Evolutionary conservation across 2,329 filamentous ascomycete genomes (phyloP).

Genomic region (Neonectria faginata): DNA sequence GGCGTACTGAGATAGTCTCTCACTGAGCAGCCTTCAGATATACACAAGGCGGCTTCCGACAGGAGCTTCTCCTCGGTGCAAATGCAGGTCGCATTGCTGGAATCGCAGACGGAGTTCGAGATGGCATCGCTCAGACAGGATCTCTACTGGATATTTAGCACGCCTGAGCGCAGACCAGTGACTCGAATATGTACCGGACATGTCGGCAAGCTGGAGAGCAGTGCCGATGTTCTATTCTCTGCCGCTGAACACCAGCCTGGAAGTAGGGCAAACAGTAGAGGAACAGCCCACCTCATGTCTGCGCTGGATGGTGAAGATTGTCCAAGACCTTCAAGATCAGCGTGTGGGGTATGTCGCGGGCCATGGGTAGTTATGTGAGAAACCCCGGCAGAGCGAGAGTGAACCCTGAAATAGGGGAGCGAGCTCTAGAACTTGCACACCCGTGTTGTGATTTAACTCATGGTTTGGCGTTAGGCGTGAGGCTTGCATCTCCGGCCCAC

Average conservation of each 20-base stretch:
- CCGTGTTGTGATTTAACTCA: not conserved
- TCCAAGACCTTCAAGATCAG: not conserved
- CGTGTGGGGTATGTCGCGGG: not conserved
- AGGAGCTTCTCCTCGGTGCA: constrained; percentile 35
- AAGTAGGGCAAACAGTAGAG: constrained; percentile 30
- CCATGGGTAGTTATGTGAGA: not conserved
- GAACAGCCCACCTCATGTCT: constrained; percentile 37
- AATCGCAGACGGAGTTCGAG: constrained; percentile 28
- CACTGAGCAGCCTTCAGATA: constrained; percentile 32
- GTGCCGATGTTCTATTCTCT: constrained; percentile 20
- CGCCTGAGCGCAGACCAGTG: not conserved
- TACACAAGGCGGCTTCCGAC: constrained; percentile 30
- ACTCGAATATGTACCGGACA: constrained; percentile 27
- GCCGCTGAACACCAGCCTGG: constrained; percentile 14
- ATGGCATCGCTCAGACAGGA: constrained; percentile 30
- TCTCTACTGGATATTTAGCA: constrained; percentile 28
- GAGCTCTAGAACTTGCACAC: not conserved
- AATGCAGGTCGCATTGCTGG: constrained; percentile 39
- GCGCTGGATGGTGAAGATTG: not conserved
- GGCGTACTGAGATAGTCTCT: constrained; percentile 33
- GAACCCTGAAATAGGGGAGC: not conserved
- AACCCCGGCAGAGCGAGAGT: not conserved
- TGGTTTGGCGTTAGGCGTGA: not conserved
- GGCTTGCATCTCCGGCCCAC: not conserved
- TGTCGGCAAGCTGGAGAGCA: constrained; percentile 29